A percentile compares a stretch with the other conserved stretches of the same genome.
Conservation (phyloP, 2,329 filamentous ascomycete genomes). For the Claviceps pazoutovae region DNA sequence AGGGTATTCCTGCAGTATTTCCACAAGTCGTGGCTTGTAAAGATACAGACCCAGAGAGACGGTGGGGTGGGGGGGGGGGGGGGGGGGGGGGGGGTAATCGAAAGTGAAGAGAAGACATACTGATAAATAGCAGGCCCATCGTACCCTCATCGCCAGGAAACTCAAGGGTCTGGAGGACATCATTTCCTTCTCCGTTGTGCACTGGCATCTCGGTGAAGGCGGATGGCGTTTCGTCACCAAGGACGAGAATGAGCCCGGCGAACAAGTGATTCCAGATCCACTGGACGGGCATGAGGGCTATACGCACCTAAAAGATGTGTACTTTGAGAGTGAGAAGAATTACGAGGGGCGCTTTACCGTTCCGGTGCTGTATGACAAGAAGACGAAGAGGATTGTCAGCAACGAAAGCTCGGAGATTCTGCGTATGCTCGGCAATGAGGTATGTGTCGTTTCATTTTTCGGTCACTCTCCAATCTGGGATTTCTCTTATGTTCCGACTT, state of each 20-base stretch:
- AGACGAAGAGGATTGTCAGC: conserved; percentile 63
- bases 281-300: conserved; percentile 56
- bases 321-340: conserved; percentile 58
- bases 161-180: conserved; percentile 86
- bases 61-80: too few relatives aligned
- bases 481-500: not conserved
- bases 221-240: conserved; percentile 72
- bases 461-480: too few relatives aligned
- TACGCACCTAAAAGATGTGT: conserved; percentile 60
- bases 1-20: too few relatives aligned
- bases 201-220: conserved; percentile 67
- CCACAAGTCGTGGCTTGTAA: too few relatives aligned
- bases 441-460: conserved; percentile 18
- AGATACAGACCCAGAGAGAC: too few relatives aligned
- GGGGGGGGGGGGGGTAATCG: too few relatives aligned
- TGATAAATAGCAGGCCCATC: conserved; percentile 43
- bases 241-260: conserved; percentile 42
- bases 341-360: conserved; percentile 78
- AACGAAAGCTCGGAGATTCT: conserved; percentile 91
- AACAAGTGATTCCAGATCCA: conserved; percentile 53
- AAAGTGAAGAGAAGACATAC: not conserved
- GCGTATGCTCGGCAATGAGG: conserved; percentile 71
- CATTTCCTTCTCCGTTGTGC: conserved; percentile 67
- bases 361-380: conserved; percentile 72
- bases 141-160: conserved; percentile 73